Evolutionary conservation across 305 asterid species (phyloP).

Genomic region (Salvia sclarea): DNA sequence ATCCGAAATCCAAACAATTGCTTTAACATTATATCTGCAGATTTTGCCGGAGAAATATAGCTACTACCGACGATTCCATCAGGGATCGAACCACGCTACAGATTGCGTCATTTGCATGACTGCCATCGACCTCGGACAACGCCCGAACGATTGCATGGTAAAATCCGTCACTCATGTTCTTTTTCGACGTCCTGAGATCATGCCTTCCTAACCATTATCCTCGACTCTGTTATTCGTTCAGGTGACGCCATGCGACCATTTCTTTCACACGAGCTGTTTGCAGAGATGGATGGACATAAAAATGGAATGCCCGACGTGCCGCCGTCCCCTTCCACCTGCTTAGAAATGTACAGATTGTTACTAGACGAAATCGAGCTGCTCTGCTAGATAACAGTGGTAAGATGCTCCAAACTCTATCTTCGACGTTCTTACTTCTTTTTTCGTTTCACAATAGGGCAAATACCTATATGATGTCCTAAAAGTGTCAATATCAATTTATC

Average conservation of each 20-base stretch:
- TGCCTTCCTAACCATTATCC: not conserved
- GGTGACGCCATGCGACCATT: slow-evolving; percentile 98
- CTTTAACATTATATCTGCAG: slow-evolving; percentile 43
- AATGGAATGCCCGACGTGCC: slow-evolving; percentile 99
- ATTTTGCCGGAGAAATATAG: slow-evolving; percentile 91
- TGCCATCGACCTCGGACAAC: slow-evolving; percentile 65
- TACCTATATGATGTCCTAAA: not conserved
- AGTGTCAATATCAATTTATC: too few species aligned
- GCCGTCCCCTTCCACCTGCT: slow-evolving; percentile 98
- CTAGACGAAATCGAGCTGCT: slow-evolving; percentile 30
- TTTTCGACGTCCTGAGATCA: slow-evolving; percentile 3
- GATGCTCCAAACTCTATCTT: slow-evolving; percentile 9
- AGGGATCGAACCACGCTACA: slow-evolving; percentile 54
- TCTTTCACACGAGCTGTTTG: slow-evolving; percentile 86
- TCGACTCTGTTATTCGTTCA: slow-evolving; percentile 34
- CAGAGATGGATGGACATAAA: slow-evolving; percentile 99
- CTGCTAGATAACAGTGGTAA: slow-evolving; percentile 51
- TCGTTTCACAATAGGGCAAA: not conserved
- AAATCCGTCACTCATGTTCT: not conserved
- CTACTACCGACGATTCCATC: slow-evolving; percentile 74
- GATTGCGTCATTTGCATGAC: slow-evolving; percentile 99
- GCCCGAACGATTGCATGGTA: slow-evolving; percentile 45
- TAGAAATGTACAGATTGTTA: slow-evolving; percentile 43
- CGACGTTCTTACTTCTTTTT: not conserved
- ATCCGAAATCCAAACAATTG: too few species aligned